Base-by-base conservation (phyloP, 2,329 filamentous ascomycete species). In the Sporothrix sp. region DNA sequence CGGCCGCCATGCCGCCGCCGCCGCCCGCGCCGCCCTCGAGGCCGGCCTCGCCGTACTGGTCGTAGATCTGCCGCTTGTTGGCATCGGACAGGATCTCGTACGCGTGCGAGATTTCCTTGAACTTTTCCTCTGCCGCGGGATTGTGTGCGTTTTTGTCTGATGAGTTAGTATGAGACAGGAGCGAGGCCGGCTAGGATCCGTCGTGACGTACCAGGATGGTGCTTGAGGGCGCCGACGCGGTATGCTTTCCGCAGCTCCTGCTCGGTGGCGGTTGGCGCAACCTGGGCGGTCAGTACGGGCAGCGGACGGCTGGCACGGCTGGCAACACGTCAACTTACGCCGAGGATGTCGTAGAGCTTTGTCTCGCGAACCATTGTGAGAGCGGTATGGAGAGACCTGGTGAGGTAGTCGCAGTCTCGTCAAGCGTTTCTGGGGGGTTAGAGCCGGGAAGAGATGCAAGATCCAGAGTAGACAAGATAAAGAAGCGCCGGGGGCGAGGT, bases 41-140 rank as follows among this genome's bases (percentile, higher is more conserved):
- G 56, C 93, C 93, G 62, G 94, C 89, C 73, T 98, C 90, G 59
- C 93, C 93, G 83, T 94, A 95, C 70, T 96, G 88, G 64, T 98
- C 93, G 69, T 98, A 98, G 56, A 97, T 66, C 61, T 81, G 71
- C 65, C 93, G 87, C 78, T 96, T 96, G 68, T 96, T 85, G 35
- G 86, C 68, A 65, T 98, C 93, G 60, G 86, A 93, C 16, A 98
- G 82, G 59, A 94, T 78, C 74, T 98, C 93, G 71, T 97, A 98
- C 55, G 93, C 93, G 65, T 91, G 84, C 58, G 89, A 95, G 55
- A 96, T 78, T 63, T 96, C 90, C 75, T 98, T 97, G 83, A 98
- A 98, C 71, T 96, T 98, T 55, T 95, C 89, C 61, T 91, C 89
- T 47, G 93, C 90, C 23, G 83, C 85, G 36, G 90, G 89, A 74